These are phyloP conservation scores for Dactylellina leptospora DNA, from an alignment of 2,329 filamentous ascomycete genomes.

Conservation along the genomic window DNA sequence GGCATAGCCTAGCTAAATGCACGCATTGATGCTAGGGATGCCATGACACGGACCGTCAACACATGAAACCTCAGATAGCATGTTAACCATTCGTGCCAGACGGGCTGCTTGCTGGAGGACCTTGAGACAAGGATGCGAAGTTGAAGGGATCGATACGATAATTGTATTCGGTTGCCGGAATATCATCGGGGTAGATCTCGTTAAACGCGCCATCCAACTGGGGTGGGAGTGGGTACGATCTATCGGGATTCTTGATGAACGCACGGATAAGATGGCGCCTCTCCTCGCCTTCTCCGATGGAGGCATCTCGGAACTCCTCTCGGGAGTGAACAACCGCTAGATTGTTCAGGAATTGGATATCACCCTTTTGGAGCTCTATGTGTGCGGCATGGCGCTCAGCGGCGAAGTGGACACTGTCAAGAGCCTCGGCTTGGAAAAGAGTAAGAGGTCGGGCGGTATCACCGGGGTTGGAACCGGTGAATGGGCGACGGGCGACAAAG, in stretches of 20 bases:
- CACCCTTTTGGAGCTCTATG: conserved; percentile 61
- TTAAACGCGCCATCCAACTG: conserved; percentile 63
- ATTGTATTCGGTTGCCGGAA: conserved; percentile 65
- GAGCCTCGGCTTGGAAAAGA: conserved; percentile 62
- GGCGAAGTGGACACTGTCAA: conserved; percentile 63
- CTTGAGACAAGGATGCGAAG: conserved; percentile 36
- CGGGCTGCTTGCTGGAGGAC: conserved; percentile 38
- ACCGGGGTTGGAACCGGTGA: conserved; percentile 69
- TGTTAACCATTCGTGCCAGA: conserved; percentile 46
- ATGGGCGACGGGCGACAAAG: conserved; percentile 69
- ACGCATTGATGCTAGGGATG: conserved; percentile 2
- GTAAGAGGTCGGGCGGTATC: conserved; percentile 65
- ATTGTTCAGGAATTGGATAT: conserved; percentile 65
- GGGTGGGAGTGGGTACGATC: conserved; percentile 62
- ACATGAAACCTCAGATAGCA: neutral
- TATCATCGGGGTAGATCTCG: conserved; percentile 64
- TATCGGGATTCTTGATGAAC: conserved; percentile 62
- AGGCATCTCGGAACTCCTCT: conserved; percentile 61
- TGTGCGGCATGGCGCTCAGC: conserved; percentile 60
- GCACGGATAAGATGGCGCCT: conserved; percentile 63
- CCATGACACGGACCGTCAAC: conserved; percentile 9
- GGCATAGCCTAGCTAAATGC: conserved; percentile 11
- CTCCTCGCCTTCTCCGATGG: conserved; percentile 23
- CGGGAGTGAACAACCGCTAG: conserved; percentile 64
- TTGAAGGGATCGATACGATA: conserved; percentile 67